Conservation (phyloP, 2,329 filamentous ascomycete species). For the Aureobasidium sp. region DNA sequence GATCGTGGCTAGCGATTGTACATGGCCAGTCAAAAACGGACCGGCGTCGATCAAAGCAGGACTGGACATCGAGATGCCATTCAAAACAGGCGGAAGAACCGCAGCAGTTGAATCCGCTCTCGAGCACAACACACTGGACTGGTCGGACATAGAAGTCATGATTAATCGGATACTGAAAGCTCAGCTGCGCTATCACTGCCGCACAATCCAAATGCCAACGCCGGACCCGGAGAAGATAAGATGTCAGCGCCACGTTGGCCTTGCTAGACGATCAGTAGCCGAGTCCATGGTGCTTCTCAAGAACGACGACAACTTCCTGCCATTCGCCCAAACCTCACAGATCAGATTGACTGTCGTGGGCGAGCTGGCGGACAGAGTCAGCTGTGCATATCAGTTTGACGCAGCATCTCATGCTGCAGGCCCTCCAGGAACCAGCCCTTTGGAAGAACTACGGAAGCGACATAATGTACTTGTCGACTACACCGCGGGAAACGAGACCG, state of each 20-base stretch:
- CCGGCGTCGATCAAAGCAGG: conserved; percentile 19
- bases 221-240: conserved; percentile 14
- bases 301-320: conserved; percentile 12
- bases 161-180: background rate
- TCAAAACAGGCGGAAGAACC: conserved; percentile 12
- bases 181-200: conserved; percentile 8
- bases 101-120: conserved; percentile 9
- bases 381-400: conserved; percentile 16
- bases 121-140: background rate
- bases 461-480: conserved; percentile 10
- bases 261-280: conserved; percentile 18
- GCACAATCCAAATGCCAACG: background rate
- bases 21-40: conserved; percentile 18
- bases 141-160: background rate
- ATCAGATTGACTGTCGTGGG: conserved; percentile 18
- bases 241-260: conserved; percentile 16
- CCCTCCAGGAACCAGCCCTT: conserved; percentile 16
- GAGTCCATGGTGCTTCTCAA: conserved; percentile 20
- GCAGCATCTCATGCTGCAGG: conserved; percentile 17
- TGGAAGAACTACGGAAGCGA: conserved; percentile 16
- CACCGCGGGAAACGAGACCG: background rate
- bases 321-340: background rate
- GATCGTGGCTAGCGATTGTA: conserved; percentile 18
- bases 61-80: conserved; percentile 19
- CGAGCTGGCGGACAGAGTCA: conserved; percentile 16